Evolutionary conservation across 208 protist species (phyloP).

Genomic region (Leishmania gerbilli): DNA sequence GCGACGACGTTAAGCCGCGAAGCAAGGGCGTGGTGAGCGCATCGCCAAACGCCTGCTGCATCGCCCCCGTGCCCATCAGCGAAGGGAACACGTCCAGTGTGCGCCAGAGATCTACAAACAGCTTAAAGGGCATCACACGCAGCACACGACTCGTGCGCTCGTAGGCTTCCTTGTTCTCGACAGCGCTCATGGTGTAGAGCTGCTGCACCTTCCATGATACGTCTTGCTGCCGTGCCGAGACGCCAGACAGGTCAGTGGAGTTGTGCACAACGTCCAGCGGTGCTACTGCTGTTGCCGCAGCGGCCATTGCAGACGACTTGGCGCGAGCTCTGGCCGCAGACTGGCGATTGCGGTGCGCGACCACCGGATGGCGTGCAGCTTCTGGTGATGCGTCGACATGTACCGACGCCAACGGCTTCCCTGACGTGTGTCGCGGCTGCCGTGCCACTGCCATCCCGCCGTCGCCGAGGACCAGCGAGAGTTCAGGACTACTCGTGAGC

Average conservation of each 20-base stretch:
- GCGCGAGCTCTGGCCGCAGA: neutral
- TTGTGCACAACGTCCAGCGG: neutral
- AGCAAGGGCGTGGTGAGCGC: conserved; percentile 52
- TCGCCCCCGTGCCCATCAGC: conserved; percentile 42
- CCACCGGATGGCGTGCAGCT: too few relatives aligned
- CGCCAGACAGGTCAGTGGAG: neutral
- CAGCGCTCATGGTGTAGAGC: conserved; percentile 29
- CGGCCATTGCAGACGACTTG: neutral
- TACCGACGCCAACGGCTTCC: neutral
- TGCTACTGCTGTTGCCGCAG: neutral
- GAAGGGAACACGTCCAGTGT: conserved; percentile 68
- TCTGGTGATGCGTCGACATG: neutral
- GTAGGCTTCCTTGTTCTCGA: conserved; percentile 28
- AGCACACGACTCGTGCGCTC: conserved; percentile 24
- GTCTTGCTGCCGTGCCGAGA: conserved; percentile 33
- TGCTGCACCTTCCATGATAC: conserved; percentile 39
- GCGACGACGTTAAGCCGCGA: conserved; percentile 10
- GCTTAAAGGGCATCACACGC: conserved; percentile 38
- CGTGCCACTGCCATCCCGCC: neutral
- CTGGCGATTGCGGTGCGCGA: neutral
- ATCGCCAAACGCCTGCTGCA: conserved; percentile 60
- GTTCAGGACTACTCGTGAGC: conserved; percentile 4
- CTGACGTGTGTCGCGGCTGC: neutral
- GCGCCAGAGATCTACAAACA: conserved; percentile 58
- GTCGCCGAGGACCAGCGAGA: neutral